Conservation (phyloP, 1,284 basidiomycete species). For the Cryptococcus sp. region DNA sequence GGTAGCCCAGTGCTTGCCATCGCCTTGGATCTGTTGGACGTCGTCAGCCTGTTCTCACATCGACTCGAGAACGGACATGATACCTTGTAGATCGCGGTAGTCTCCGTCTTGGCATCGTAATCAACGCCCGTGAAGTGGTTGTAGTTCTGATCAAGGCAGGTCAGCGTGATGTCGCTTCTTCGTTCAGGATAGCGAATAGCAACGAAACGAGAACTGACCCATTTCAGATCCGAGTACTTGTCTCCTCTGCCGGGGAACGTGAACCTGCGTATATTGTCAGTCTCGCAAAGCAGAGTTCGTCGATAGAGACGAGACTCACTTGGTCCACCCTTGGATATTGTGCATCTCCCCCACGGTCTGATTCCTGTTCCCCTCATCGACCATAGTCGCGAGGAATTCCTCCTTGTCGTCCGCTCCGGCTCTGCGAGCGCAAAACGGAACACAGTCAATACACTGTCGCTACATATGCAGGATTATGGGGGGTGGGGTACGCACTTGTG, state of each 20-base stretch:
- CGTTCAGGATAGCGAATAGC: too few species aligned
- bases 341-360: conserved; percentile 62
- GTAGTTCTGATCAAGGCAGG: conserved; percentile 38
- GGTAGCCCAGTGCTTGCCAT: conserved; percentile 60
- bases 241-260: conserved; percentile 75
- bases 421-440: conserved; percentile 14
- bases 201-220: conserved; percentile 37
- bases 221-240: conserved; percentile 62
- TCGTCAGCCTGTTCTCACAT: background rate
- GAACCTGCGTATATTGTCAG: conserved; percentile 59
- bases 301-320: conserved; percentile 26
- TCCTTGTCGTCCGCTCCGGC: conserved; percentile 79
- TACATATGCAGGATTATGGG: conserved; percentile 9
- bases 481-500: conserved; percentile 50
- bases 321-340: conserved; percentile 84
- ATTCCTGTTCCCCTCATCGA: conserved; percentile 60
- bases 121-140: conserved; percentile 71
- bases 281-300: background rate
- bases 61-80: background rate
- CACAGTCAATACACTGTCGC: background rate
- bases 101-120: conserved; percentile 72
- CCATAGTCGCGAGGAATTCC: conserved; percentile 71
- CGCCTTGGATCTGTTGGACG: conserved; percentile 56
- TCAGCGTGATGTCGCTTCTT: background rate
- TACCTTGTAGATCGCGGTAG: conserved; percentile 61